A percentile compares a stretch with the other conserved stretches of the same genome.
Conservation (phyloP, 257 asterid species). For the Catharanthus roseus region DNA sequence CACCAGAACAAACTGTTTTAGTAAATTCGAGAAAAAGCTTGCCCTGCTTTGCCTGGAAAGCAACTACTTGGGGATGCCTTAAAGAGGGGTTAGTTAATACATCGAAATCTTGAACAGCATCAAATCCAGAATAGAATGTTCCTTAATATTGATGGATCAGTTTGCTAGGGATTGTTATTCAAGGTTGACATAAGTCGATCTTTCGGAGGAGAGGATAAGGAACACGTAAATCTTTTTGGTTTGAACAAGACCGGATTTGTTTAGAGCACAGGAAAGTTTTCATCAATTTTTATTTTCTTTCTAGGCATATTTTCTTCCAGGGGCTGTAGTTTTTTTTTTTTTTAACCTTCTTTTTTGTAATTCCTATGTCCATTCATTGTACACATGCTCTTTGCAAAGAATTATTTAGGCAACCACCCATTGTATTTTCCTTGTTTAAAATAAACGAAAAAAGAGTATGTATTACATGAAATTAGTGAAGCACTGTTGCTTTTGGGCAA, state of each 20-base stretch:
- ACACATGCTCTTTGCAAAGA: not conserved
- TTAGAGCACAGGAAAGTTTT: constrained; percentile 10
- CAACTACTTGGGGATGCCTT: not conserved
- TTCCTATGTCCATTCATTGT: constrained; percentile 18
- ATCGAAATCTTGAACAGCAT: not conserved
- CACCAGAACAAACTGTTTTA: not conserved
- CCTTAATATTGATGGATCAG: not conserved
- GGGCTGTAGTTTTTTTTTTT: constrained; percentile 15
- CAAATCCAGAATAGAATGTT: not conserved
- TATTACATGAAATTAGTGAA: constrained; percentile 5
- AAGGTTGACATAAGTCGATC: constrained; percentile 6
- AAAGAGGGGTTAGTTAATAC: not conserved
- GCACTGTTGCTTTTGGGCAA: not conserved
- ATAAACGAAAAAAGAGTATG: constrained; percentile 7
- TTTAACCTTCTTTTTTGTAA: no score
- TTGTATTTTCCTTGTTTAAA: constrained; percentile 6
- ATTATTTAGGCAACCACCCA: constrained; percentile 15
- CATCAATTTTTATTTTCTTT: not conserved
- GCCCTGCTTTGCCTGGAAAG: not conserved
- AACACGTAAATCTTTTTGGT: constrained; percentile 3
- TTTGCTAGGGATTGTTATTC: not conserved
- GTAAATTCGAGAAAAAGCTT: constrained; percentile 1
- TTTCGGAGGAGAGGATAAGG: not conserved
- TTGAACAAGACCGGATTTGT: not conserved
- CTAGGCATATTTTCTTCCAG: constrained; percentile 10